Percentiles rank a stretch among this genome's conserved stretches.
phyloP scores from a whole-genome alignment of 1,284 basidiomycete species.

The Sutorius eximius region DNA sequence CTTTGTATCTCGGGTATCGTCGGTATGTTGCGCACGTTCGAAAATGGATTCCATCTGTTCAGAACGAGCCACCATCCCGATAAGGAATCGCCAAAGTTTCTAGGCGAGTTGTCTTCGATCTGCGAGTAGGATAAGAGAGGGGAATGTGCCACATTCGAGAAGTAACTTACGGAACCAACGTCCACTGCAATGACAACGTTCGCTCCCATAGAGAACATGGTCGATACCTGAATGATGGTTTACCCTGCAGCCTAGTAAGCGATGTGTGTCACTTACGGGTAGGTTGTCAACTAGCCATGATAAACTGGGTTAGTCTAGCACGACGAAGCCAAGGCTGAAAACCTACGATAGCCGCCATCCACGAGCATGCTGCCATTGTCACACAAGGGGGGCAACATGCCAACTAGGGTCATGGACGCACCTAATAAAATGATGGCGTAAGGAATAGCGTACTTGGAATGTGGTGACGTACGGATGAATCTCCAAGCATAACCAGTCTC shows the following conservation, averaged over 20 bases:
- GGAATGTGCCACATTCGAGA: background rate
- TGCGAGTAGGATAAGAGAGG: constrained; percentile 23
- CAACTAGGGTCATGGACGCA: constrained; percentile 97
- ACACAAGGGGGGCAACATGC: constrained; percentile 91
- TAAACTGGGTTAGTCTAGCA: constrained; percentile 5
- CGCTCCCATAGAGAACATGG: constrained; percentile 92
- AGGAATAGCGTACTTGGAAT: background rate
- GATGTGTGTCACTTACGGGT: constrained; percentile 52
- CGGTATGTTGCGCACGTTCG: constrained; percentile 77
- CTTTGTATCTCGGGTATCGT: constrained; percentile 97
- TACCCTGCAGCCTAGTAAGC: background rate
- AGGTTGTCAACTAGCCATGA: constrained; percentile 78
- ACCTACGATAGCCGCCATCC: constrained; percentile 88
- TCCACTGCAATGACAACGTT: constrained; percentile 94
- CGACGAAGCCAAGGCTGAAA: background rate
- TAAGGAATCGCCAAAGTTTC: constrained; percentile 92
- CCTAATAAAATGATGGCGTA: constrained; percentile 43
- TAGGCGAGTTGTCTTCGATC: constrained; percentile 93
- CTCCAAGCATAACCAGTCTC: constrained; percentile 95
- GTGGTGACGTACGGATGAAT: constrained; percentile 65
- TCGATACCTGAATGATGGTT: constrained; percentile 61
- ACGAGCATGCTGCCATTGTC: constrained; percentile 95
- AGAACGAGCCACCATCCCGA: constrained; percentile 97
- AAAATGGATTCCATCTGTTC: constrained; percentile 92
- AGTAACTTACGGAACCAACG: constrained; percentile 77